Percentiles rank a stretch among this genome's conserved stretches.
phyloP scores from a whole-genome alignment of 257 asterid genomes.

The Hygrophila difformis region DNA sequence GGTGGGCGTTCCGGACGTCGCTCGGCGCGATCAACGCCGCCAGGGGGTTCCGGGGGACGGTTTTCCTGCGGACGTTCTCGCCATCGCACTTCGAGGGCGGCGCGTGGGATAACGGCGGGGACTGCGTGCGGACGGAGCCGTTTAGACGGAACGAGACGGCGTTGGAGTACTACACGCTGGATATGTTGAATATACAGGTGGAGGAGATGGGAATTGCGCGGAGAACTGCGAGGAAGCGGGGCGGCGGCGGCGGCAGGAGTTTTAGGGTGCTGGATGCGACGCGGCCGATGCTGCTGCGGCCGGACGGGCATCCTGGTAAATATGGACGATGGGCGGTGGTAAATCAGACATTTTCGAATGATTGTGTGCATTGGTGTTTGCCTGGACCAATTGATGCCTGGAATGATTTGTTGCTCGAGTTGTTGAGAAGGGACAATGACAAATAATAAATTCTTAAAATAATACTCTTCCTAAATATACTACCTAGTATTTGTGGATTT shows the following conservation, averaged over 20 bases:
- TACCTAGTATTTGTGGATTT: too few species aligned
- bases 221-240: too few species aligned
- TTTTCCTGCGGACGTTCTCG: constrained; percentile 54
- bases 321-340: constrained; percentile 39
- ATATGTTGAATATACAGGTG: constrained; percentile 58
- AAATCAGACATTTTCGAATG: constrained; percentile 32
- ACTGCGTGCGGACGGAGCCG: constrained; percentile 59
- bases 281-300: constrained; percentile 45
- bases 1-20: constrained; percentile 59
- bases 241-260: constrained; percentile 32
- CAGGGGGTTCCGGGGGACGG: constrained; percentile 32
- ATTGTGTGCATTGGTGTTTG: constrained; percentile 71
- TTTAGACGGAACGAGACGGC: constrained; percentile 31
- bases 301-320: constrained; percentile 65
- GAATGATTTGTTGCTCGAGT: constrained; percentile 49
- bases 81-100: constrained; percentile 94
- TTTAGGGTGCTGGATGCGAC: constrained; percentile 47
- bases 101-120: constrained; percentile 79
- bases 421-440: constrained; percentile 31
- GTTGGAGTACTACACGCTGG: constrained; percentile 39
- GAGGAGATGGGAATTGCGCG: constrained; percentile 64
- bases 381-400: constrained; percentile 66
- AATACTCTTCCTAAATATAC: too few species aligned
- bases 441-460: background rate
- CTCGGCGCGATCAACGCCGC: constrained; percentile 41